A percentile compares a stretch with the other conserved stretches of the same genome.
phyloP scores from a whole-genome alignment of 2,329 filamentous ascomycete species.

The Teratosphaeria pseudoeucalypti region DNA sequence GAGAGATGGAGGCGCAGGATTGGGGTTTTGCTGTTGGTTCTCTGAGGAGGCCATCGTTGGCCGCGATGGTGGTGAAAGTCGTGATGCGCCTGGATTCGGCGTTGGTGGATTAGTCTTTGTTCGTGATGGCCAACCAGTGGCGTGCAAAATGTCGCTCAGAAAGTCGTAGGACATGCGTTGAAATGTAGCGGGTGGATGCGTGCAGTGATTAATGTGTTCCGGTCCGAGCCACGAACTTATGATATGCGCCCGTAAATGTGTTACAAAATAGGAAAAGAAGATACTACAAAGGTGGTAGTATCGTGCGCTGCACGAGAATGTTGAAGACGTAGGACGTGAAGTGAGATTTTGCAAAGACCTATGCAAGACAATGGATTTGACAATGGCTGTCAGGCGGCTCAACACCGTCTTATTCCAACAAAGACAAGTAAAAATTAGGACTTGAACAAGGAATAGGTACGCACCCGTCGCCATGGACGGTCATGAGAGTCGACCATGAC shows the following conservation, averaged over 20 bases:
- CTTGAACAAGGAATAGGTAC: conserved; percentile 7
- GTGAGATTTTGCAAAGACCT: conserved; percentile 11
- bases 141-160: neutral
- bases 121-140: conserved; percentile 5
- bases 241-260: conserved; percentile 3
- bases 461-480: conserved; percentile 21
- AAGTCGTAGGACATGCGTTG: neutral
- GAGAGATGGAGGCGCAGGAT: conserved; percentile 47
- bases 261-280: neutral
- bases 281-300: conserved; percentile 9
- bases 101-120: conserved; percentile 4
- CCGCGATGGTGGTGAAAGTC: conserved; percentile 16
- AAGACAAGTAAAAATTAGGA: conserved; percentile 21
- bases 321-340: conserved; percentile 1
- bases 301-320: conserved; percentile 3
- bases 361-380: conserved; percentile 6
- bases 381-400: neutral
- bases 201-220: neutral
- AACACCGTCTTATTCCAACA: conserved; percentile 2
- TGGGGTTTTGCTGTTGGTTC: conserved; percentile 45
- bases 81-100: conserved; percentile 13
- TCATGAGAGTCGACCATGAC: conserved; percentile 19
- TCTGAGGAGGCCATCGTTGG: conserved; percentile 35
- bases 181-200: neutral
- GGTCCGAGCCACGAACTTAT: neutral